Evolutionary conservation across 208 protist genomes (phyloP), one percentile per base, ranked within the genome.

Genomic region (Endotrypanum monterogeii): DNA sequence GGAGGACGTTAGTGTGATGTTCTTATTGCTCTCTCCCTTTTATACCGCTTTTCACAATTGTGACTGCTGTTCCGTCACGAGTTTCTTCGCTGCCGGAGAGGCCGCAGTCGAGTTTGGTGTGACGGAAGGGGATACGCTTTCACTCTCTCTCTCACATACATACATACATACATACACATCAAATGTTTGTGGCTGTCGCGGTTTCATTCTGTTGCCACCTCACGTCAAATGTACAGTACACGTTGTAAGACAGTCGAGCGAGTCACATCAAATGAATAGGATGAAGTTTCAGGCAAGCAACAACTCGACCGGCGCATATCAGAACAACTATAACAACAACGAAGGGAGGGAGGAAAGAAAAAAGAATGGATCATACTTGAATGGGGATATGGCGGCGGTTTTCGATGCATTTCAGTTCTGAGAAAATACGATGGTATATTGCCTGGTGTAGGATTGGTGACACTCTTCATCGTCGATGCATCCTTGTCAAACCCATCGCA

Each of bases 21-120:
- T 48, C 55, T 48, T n/a, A n/a, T n/a, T n/a, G n/a, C 68, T 68
- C 56, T 25, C 58, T n/a, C 66, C 48, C 73, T 48, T 41, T 39
- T 30, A 32, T 23, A 48, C 50, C 46, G n/a, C 69, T 73, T 63
- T 56, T 30, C 44, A 67, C 46, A 60, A 71, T 57, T 62, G 32
- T 52, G 55, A 60, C 32, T 52, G 8, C 67, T 73, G 23, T 32
- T 35, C 39, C 37, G 63, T 2, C 44, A 68, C 25, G 28, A 3
- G 37, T 51, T 68, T 37, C 51, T 68, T 30, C 52, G 8, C 9
- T 65, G 9, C 7, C 35, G 7, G 60, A 1, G 55, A n/a, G 11
- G 55, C 11, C 7, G 60, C 9, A 9, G 12, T 20, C 20, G 37
- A 1, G 12, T 65, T 48, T 48, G n/a, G n/a, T n/a, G n/a, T n/a